Percentiles rank a stretch among this genome's conserved stretches.
Conservation (phyloP, 176 grass and related monocot genomes). For the Juncus inflexus region DNA sequence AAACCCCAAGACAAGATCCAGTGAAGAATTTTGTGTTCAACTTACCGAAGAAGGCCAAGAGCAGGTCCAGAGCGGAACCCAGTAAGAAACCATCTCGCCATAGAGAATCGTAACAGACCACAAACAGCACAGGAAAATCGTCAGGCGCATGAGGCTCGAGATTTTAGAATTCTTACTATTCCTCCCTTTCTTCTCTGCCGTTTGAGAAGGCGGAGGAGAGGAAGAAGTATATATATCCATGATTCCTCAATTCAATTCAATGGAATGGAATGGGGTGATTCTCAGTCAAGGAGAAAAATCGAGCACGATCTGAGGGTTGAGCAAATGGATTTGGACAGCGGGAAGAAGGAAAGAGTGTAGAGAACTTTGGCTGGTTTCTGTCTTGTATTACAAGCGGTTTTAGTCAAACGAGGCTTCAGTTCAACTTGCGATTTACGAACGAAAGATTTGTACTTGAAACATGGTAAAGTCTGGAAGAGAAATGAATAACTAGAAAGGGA, state of each 20-base stretch:
- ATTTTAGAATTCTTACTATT: conserved; percentile 21
- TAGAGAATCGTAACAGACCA: conserved; percentile 77
- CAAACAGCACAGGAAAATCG: conserved; percentile 69
- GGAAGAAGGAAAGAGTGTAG: too few relatives aligned
- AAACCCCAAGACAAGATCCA: conserved; percentile 5
- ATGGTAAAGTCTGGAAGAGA: too few relatives aligned
- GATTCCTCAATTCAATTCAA: background rate
- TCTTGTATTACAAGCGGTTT: conserved; percentile 6
- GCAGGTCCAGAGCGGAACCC: conserved; percentile 72
- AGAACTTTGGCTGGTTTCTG: background rate
- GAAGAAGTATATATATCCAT: conserved; percentile 29
- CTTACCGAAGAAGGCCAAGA: conserved; percentile 64
- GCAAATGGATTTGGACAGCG: background rate
- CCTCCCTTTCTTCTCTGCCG: background rate
- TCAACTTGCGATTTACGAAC: too few relatives aligned
- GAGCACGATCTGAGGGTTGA: background rate
- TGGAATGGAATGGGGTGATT: background rate
- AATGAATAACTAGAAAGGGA: too few relatives aligned
- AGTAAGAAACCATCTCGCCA: conserved; percentile 80
- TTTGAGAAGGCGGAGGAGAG: background rate
- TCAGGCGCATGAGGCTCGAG: conserved; percentile 64
- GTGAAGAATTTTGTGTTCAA: background rate
- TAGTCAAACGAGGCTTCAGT: background rate
- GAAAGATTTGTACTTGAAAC: too few relatives aligned
- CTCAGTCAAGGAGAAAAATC: background rate